Evolutionary conservation across 805 yeast species (phyloP), one percentile per base, ranked within the genome.

Genomic region (Cyberlindnera xishuangbannaensis): DNA sequence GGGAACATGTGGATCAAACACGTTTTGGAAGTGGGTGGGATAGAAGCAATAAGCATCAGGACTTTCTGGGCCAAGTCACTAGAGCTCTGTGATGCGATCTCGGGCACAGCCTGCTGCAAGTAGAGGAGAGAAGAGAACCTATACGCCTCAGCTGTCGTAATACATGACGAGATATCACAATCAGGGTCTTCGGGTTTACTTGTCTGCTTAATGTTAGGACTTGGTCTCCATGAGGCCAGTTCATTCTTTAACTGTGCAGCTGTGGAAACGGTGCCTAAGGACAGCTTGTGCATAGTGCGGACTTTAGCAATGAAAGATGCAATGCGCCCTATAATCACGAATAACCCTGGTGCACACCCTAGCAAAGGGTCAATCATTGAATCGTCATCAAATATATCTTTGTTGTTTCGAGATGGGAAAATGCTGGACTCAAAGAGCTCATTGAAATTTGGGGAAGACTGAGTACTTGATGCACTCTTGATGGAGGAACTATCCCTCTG

Each of bases 91-190:
- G 75, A 69, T 8, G 82, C 81, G 13, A 78, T 65, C 42, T 78
- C 83, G 0, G 86, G 85, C 4, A 79, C 83, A 1, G 83, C 79
- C 48, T 79, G 84, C 50, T 77, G 83, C 19, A 79, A 54, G 47
- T 74, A 77, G 15, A 78, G 48, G 24, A 79, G 51, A 0, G 82
- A 64, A 1, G 83, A 68, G 50, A 64, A 75, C 25, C 83, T 50
- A 52, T 78, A 79, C 0, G 84, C 79, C 47, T 78, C 85, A 3
- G 85, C 84, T 1, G 84, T 78, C 2, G 83, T 72, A 17, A 79
- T 62, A 37, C 81, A 73, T 8, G 80, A 69, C 5, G 78, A 58
- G 19, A 74, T 48, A 43, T 78, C 85, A 62, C 78, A 71, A 2
- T 62, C 53, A 6, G 71, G 65, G 39, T 70, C 73, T 30, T 67